These are phyloP conservation scores for Pseudisothecium myosuroides DNA, from an alignment of 225 moss, liverwort and hornwort species.

Conservation along the genomic window DNA sequence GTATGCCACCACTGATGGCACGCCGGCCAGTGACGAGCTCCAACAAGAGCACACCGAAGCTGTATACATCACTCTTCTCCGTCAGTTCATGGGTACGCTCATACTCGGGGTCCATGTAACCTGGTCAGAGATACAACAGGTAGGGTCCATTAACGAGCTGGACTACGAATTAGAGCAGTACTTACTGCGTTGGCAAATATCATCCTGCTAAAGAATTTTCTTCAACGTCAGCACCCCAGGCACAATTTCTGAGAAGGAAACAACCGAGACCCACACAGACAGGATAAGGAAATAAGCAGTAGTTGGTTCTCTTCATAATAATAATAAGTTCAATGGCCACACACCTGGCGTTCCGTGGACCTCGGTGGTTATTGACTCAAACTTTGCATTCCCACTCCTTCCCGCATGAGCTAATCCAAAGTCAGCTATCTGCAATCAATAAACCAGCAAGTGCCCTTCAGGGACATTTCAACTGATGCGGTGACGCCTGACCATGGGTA, in stretches of 20 bases:
- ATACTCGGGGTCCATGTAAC: conserved; percentile 73
- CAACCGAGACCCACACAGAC: neutral
- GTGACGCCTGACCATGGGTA: neutral
- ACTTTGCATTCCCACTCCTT: conserved; percentile 12
- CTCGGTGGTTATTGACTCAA: conserved; percentile 32
- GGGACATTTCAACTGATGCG: neutral
- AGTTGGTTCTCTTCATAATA: neutral
- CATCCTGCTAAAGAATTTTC: neutral
- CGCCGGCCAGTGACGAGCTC: conserved; percentile 57
- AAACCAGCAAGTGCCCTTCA: neutral
- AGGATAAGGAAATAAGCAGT: neutral
- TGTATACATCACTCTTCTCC: conserved; percentile 75
- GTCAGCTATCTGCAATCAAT: conserved; percentile 46
- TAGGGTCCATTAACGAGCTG: neutral
- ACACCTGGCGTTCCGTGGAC: conserved; percentile 51
- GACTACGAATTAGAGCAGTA: neutral
- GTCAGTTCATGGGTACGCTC: conserved; percentile 54
- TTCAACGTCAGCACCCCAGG: neutral
- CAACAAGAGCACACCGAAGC: conserved; percentile 75
- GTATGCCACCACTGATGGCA: conserved; percentile 23
- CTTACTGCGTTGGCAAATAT: neutral
- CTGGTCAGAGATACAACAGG: conserved; percentile 5
- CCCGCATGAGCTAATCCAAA: conserved; percentile 54
- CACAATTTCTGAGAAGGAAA: neutral
- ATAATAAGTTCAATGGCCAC: neutral